phyloP scores from a whole-genome alignment of 2,329 filamentous ascomycete genomes.

The Pseudopyrenochaeta lycopersici region DNA sequence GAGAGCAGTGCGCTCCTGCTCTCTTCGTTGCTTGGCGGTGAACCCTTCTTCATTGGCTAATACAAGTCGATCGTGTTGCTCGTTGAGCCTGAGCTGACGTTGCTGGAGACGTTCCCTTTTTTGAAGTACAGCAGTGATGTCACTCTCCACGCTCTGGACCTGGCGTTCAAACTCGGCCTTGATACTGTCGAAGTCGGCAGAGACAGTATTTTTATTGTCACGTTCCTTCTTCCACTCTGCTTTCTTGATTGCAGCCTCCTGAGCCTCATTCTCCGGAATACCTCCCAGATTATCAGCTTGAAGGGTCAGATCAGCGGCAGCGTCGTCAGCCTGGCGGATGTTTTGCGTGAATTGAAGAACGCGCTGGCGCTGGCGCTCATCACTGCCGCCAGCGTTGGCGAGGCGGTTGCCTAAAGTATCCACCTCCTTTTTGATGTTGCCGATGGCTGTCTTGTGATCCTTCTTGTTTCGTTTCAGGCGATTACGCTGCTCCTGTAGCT shows the following conservation, averaged over 20 bases:
- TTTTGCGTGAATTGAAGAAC: conserved; percentile 78
- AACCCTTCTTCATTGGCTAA: conserved; percentile 73
- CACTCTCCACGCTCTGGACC: conserved; percentile 69
- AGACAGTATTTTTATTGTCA: conserved; percentile 60
- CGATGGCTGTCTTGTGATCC: conserved; percentile 76
- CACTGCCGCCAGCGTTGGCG: conserved; percentile 72
- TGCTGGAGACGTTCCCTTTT: conserved; percentile 77
- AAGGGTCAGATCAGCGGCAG: conserved; percentile 62
- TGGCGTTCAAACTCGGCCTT: conserved; percentile 71
- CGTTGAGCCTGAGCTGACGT: conserved; percentile 76
- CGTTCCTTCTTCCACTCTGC: conserved; percentile 66
- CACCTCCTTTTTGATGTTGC: conserved; percentile 75
- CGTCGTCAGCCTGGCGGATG: conserved; percentile 74
- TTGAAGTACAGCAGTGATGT: conserved; percentile 69
- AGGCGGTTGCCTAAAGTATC: conserved; percentile 73
- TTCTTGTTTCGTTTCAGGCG: conserved; percentile 76
- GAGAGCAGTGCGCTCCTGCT: conserved; percentile 51
- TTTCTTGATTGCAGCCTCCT: conserved; percentile 65
- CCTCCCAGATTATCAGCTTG: conserved; percentile 72
- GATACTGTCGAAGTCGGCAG: conserved; percentile 67
- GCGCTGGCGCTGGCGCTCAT: conserved; percentile 79
- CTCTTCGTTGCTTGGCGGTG: conserved; percentile 65
- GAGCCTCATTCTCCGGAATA: conserved; percentile 69
- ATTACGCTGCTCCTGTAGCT: conserved; percentile 73
- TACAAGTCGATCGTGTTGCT: conserved; percentile 74